Base-by-base conservation (phyloP, 2,329 filamentous ascomycete genomes). In the Periglandula ipomoeae region DNA sequence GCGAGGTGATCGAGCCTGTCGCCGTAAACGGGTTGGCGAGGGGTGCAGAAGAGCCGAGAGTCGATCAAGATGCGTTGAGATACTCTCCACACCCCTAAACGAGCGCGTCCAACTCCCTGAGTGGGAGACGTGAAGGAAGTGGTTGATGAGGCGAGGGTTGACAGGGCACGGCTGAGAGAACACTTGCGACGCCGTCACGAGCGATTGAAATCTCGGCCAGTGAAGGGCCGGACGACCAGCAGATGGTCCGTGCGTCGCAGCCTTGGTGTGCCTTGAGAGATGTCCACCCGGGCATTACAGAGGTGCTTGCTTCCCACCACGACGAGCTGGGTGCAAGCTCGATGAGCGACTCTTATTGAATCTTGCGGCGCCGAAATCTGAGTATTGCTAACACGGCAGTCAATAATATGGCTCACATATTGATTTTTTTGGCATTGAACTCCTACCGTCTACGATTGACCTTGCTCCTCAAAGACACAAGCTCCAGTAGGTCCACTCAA, bases 31-130 rank as follows among this genome's bases (percentile, higher is more conserved):
- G 41, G 46, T 45, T 44, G 38, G 48, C 48, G 42, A 45, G 47
- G 44, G 52, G 49, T 44, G 49, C 41, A 44, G 49, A 46, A 35
- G 41, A 46, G 47, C 35, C 49, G 49, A 47, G 40, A 53, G 48
- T 40, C 45, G 46, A 42, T 24, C n/a, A 32, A 47, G 30, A 43
- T 38, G 46, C 30, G 19, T 27, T 41, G 39, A 44, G 47, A 40
- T 32, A 46, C 50, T 52, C 50, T 52, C 52, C 48, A 49, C 50
- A 49, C 49, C 53, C 48, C 52, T 52, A 44, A 35, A 44, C 40
- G 46, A 51, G 53, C 50, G 49, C 55, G 48, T 34, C 44, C 53
- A 48, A 48, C 53, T 53, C 50, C 47, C 52, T 50, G 37, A 38
- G 47, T 42, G 54, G 47, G 47, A 50, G 51, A 46, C 43, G 46